Conservation (phyloP, 305 asterid species). For the Salvia sclarea region DNA sequence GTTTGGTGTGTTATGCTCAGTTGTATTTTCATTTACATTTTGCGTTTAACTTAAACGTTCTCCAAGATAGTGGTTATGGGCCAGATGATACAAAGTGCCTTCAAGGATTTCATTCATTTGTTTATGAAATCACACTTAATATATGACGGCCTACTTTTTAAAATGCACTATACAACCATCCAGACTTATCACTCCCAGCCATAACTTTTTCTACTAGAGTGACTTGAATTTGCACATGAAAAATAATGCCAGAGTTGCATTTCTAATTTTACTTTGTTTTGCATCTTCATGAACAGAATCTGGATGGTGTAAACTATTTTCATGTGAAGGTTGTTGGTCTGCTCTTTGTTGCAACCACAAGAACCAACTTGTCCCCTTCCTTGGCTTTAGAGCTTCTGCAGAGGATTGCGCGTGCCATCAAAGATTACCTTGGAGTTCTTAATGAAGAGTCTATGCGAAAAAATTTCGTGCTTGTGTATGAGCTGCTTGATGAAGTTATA, state of each 20-base stretch:
- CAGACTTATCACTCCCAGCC: slow-evolving; percentile 12
- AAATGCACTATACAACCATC: neutral
- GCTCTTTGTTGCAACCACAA: slow-evolving; percentile 90
- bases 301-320: slow-evolving; percentile 96
- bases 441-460: slow-evolving; percentile 91
- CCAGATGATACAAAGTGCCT: slow-evolving; percentile 17
- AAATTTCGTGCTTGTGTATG: slow-evolving; percentile 94
- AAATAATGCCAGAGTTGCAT: slow-evolving; percentile 19
- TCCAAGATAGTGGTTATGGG: slow-evolving; percentile 10
- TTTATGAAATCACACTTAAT: slow-evolving; percentile 22
- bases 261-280: slow-evolving; percentile 35
- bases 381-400: slow-evolving; percentile 94
- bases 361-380: slow-evolving; percentile 88
- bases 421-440: slow-evolving; percentile 96
- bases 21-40: neutral
- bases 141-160: slow-evolving; percentile 7
- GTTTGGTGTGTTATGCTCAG: neutral
- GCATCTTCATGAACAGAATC: slow-evolving; percentile 54
- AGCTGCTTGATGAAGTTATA: slow-evolving; percentile 95
- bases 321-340: slow-evolving; percentile 96
- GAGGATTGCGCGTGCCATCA: slow-evolving; percentile 94
- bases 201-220: slow-evolving; percentile 12
- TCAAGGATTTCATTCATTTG: neutral
- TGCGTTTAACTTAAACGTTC: neutral
- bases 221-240: slow-evolving; percentile 18